These are phyloP conservation scores for Sanghuangporus weigelae DNA, from an alignment of 1,284 basidiomycete species.

Conservation along the genomic window DNA sequence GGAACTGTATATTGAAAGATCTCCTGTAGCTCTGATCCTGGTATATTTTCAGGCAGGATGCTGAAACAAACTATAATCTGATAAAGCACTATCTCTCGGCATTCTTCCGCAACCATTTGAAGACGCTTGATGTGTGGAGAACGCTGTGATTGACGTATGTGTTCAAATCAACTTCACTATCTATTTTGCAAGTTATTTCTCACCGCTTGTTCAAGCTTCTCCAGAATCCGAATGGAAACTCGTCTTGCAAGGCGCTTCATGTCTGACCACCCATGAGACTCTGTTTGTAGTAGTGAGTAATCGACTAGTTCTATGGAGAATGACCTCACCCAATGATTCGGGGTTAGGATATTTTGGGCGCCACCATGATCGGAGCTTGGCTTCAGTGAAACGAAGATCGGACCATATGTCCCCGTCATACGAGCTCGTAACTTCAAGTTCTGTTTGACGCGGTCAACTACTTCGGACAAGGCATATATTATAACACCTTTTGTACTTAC, in stretches of 20 bases:
- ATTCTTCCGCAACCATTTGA: background rate
- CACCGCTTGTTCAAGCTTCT: background rate
- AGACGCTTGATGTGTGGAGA: background rate
- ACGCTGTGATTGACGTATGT: background rate
- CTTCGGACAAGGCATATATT: no score
- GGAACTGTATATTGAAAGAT: background rate
- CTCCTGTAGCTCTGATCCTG: background rate
- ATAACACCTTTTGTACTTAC: no score
- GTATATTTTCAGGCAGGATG: background rate
- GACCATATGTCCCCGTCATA: no score
- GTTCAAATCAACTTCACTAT: no score
- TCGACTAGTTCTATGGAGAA: no score
- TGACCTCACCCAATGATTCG: no score
- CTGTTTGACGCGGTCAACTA: no score
- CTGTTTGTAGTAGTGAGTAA: background rate
- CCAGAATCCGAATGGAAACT: background rate
- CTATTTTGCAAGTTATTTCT: no score
- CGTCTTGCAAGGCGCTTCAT: background rate
- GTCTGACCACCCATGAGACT: background rate
- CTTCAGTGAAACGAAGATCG: no score
- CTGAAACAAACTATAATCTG: background rate
- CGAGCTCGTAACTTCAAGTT: no score
- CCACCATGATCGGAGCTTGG: no score
- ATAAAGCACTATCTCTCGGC: background rate
- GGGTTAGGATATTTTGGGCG: no score